phyloP scores from a whole-genome alignment of 352 stramenopile species.

The Elongisporangium prolatum region DNA sequence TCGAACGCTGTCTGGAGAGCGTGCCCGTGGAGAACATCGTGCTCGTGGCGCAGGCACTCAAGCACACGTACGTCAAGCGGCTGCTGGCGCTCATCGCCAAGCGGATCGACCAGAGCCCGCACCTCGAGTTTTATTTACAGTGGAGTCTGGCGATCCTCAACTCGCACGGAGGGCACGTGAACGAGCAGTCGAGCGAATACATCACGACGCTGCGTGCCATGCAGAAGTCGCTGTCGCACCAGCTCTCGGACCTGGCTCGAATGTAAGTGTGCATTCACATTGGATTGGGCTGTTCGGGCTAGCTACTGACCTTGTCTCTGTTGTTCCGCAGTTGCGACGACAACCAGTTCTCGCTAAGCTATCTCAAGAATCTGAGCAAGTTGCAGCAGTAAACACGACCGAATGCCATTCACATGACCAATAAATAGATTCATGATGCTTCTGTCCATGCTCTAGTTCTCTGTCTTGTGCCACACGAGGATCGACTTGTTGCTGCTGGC shows the following conservation, averaged over 20 bases:
- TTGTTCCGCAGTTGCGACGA: slow-evolving; percentile 67
- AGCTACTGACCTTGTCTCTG: slow-evolving; percentile 9
- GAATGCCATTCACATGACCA: slow-evolving; percentile 14
- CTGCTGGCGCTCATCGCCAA: slow-evolving; percentile 92
- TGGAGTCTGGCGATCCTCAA: slow-evolving; percentile 95
- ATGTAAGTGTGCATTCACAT: slow-evolving; percentile 49
- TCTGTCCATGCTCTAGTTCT: slow-evolving; percentile 7
- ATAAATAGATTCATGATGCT: slow-evolving; percentile 44
- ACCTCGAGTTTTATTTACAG: slow-evolving; percentile 97
- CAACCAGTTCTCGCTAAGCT: slow-evolving; percentile 88
- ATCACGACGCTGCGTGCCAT: slow-evolving; percentile 79
- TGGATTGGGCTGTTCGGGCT: slow-evolving; percentile 1
- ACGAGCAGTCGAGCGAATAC: slow-evolving; percentile 72
- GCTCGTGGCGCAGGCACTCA: slow-evolving; percentile 89
- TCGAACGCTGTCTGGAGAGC: slow-evolving; percentile 89
- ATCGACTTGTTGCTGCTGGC: slow-evolving; percentile 79
- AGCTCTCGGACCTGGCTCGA: slow-evolving; percentile 81
- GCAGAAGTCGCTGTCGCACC: slow-evolving; percentile 82
- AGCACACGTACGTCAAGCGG: slow-evolving; percentile 89
- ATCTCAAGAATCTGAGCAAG: slow-evolving; percentile 68
- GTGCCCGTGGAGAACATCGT: slow-evolving; percentile 87
- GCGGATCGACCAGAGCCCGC: slow-evolving; percentile 88
- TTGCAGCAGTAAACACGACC: slow-evolving; percentile 30
- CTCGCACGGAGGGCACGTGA: slow-evolving; percentile 86
- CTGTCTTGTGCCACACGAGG: slow-evolving; percentile 27